Base-by-base conservation (phyloP, 495 filamentous ascomycete genomes). In the Tetracladium marchalianum region DNA sequence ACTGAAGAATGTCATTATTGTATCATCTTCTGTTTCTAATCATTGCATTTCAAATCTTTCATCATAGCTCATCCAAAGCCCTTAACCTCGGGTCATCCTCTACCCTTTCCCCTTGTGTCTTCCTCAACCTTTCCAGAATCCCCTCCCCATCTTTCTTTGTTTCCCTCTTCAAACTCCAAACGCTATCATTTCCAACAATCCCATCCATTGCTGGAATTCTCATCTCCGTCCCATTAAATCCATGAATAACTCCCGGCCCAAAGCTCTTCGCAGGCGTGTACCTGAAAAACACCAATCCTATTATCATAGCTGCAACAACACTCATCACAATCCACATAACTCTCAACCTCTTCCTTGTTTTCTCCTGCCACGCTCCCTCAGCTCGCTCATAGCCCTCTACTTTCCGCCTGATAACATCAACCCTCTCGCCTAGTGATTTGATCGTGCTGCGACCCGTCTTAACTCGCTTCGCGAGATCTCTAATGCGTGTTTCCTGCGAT, bases 331-430 rank as follows among this genome's bases (percentile, higher is more conserved):
- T 66, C 81, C 80, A 85, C 52, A 82, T 62, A 19, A 76, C 69
- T 41, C 72, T 78, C 19, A 85, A 63, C 11, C 81, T 65, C 55
- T 69, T 76, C 52, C 77, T 72, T 1, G 80, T 80, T 46, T 69
- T 75, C 47, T 78, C 78, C 66, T 86, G 80, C 80, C 79, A 87
- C 56, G 85, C 82, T 33, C 58, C 62, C 54, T 92, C 86, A 31
- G 75, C 72, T 41, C 71, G 72, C 61, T 86, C 85, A 77, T 83
- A 87, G 43, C 66, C 66, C 55, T 85, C 80, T 35, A 90, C 81
- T 44, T 77, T 71, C 40, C 68, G 56, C 35, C 76, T 65, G 31
- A 86, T 83, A 1, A 66, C 63, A 44, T 82, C 79, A 5, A 94
- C 75, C 46, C 86, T 70, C 47, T 68, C 69, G 46, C 77, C 77